Evolutionary conservation across 345 rosid species (phyloP).

Genomic region (Excoecaria cochinchinensis): DNA sequence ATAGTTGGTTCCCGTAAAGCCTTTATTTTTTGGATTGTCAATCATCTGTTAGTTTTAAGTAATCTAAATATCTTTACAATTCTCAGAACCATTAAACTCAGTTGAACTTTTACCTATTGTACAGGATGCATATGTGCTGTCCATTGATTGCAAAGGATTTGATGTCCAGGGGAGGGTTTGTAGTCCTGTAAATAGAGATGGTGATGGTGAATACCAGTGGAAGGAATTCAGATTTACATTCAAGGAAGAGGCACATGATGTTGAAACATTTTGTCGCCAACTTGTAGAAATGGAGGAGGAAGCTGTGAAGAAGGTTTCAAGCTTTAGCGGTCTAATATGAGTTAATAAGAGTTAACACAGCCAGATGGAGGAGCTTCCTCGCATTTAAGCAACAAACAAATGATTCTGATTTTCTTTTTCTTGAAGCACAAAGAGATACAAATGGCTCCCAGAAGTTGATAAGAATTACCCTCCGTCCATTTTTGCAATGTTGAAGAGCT

Average conservation of each 20-base stretch:
- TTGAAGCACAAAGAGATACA: too few species aligned
- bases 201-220: conserved; percentile 21
- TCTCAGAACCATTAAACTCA: background rate
- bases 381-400: background rate
- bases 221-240: conserved; percentile 26
- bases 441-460: background rate
- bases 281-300: conserved; percentile 32
- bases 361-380: background rate
- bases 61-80: background rate
- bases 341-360: background rate
- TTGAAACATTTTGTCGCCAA: conserved; percentile 24
- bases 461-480: background rate
- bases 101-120: background rate
- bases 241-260: conserved; percentile 25
- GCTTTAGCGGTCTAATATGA: conserved; percentile 22
- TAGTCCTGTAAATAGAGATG: conserved; percentile 1
- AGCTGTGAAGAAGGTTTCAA: conserved; percentile 21
- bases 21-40: background rate
- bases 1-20: background rate
- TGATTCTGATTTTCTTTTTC: background rate
- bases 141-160: conserved; percentile 30
- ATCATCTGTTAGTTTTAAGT: background rate
- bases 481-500: too few species aligned
- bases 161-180: conserved; percentile 25
- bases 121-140: conserved; percentile 23